Conservation (phyloP, 2,329 filamentous ascomycete species). For the Chaetomiaceae sp. region DNA sequence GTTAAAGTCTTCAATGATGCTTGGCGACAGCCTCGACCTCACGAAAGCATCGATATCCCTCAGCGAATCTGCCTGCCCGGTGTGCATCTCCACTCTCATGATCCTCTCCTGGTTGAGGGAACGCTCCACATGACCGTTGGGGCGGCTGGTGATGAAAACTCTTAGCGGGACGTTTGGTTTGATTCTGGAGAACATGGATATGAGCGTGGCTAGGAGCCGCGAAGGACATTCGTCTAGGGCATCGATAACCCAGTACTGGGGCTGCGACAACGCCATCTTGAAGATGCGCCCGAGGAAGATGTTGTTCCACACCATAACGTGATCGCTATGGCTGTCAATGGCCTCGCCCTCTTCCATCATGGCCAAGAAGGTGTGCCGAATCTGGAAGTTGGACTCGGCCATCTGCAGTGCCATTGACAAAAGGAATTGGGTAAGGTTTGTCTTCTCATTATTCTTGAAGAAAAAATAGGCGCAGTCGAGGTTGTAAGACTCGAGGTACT, state of each 20-base stretch:
- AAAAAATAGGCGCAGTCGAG: conserved; percentile 29
- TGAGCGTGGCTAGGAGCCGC: conserved; percentile 10
- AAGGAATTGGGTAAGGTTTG: conserved; percentile 22
- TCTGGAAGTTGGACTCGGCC: conserved; percentile 22
- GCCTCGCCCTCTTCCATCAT: conserved; percentile 22
- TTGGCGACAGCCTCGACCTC: conserved; percentile 13
- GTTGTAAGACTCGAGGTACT: conserved; percentile 23
- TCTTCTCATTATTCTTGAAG: conserved; percentile 26
- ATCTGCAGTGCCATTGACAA: conserved; percentile 27
- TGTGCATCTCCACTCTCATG: conserved; percentile 16
- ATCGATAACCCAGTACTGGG: conserved; percentile 28
- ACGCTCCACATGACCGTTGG: conserved; percentile 20
- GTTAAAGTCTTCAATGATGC: conserved; percentile 20
- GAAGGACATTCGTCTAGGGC: conserved; percentile 24
- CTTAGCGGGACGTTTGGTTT: conserved; percentile 16
- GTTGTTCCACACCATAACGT: conserved; percentile 24
- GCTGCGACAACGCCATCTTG: conserved; percentile 16
- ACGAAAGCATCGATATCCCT: conserved; percentile 23
- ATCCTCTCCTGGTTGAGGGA: conserved; percentile 21
- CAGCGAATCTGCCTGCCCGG: conserved; percentile 21
- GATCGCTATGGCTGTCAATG: conserved; percentile 21
- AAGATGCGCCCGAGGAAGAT: conserved; percentile 24
- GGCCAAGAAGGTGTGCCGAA: conserved; percentile 19
- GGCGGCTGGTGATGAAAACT: conserved; percentile 26
- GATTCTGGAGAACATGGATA: conserved; percentile 23